Evolutionary conservation across 2,329 filamentous ascomycete genomes (phyloP), one percentile per base, ranked within the genome.

Genomic region (Aspergillus proliferans): DNA sequence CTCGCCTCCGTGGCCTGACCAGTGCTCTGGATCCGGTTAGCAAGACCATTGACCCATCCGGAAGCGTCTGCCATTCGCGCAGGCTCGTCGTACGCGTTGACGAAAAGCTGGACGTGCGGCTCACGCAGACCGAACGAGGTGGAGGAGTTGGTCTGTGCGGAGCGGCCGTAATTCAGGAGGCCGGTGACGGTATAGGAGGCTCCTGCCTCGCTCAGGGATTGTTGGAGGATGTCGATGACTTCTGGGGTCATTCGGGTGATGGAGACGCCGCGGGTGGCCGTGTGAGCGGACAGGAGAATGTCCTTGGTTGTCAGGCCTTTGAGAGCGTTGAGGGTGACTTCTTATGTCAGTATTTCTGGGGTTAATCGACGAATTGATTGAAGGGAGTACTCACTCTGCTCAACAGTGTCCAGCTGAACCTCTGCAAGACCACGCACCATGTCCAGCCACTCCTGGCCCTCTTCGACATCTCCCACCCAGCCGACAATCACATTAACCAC

Each of bases 21-120:
- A 15, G 41, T 43, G 6, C 2, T 22, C 7, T 26, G 10, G 10
- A 43, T 14, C 22, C 7, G 22, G 14, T 43, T 9, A 7, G 26
- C 26, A 5, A 43, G 15, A 4, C 41, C 41, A 43, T 43, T 30
- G 12, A 30, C 26, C 41, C 41, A 43, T 14, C 41, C 3, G 22
- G 14, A 30, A 3, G 41, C 41, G 14, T n/a, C 21, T 4, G 12
- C 12, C 22, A 43, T 43, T 1, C 15, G 41, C 19, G 7, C 41
- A n/a, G 12, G 12, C 22, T 43, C 41, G 41, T 43, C 41, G 15
- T 21, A 43, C 10, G 41, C 41, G 41, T 43, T 43, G 41, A 43
- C 26, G 26, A 26, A 30, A 19, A 43, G 15, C 14, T 26, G 41
- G 22, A 30, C 22, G 26, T 43, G 41, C 5, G 41, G 21, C 22